A percentile compares a stretch with the other conserved stretches of the same genome.
Conservation (phyloP, 2,329 filamentous ascomycete species). For the Phialocephala subalpina region DNA sequence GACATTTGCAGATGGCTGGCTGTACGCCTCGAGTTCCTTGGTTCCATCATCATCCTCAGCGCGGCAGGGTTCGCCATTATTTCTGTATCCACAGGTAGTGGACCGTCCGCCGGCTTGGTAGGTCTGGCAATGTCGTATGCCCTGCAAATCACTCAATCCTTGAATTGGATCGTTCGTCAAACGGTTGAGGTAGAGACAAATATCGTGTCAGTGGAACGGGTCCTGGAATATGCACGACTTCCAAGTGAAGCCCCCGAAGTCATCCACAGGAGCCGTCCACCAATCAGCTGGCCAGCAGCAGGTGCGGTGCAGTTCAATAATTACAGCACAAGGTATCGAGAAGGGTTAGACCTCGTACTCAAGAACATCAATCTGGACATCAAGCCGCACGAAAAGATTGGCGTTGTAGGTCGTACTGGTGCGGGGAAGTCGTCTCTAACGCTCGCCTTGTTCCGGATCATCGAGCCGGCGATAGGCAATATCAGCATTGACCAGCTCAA, state of each 20-base stretch:
- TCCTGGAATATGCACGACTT: constrained; percentile 91
- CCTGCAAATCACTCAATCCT: constrained; percentile 92
- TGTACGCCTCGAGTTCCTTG: constrained; percentile 93
- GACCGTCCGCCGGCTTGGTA: constrained; percentile 76
- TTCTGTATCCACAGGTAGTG: constrained; percentile 74
- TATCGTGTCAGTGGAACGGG: constrained; percentile 97
- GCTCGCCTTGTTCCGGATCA: constrained; percentile 92
- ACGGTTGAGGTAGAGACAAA: constrained; percentile 99
- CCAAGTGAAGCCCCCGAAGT: constrained; percentile 96
- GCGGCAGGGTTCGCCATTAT: constrained; percentile 85
- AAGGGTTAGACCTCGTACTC: constrained; percentile 88
- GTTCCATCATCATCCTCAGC: constrained; percentile 89
- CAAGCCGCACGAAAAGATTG: constrained; percentile 97
- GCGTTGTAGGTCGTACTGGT: constrained; percentile 93
- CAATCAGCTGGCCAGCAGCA: constrained; percentile 89
- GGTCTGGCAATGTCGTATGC: constrained; percentile 98
- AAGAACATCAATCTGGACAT: constrained; percentile 93
- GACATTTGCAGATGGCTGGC: constrained; percentile 83
- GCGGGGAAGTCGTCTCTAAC: constrained; percentile 96
- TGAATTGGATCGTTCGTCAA: constrained; percentile 99
- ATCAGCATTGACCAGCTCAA: constrained; percentile 91
- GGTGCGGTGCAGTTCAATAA: constrained; percentile 91
- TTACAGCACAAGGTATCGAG: constrained; percentile 92
- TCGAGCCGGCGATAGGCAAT: constrained; percentile 82
- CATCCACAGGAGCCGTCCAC: constrained; percentile 84